Base-by-base conservation (phyloP, 2,329 filamentous ascomycete species). In the Fusarium sp. region DNA sequence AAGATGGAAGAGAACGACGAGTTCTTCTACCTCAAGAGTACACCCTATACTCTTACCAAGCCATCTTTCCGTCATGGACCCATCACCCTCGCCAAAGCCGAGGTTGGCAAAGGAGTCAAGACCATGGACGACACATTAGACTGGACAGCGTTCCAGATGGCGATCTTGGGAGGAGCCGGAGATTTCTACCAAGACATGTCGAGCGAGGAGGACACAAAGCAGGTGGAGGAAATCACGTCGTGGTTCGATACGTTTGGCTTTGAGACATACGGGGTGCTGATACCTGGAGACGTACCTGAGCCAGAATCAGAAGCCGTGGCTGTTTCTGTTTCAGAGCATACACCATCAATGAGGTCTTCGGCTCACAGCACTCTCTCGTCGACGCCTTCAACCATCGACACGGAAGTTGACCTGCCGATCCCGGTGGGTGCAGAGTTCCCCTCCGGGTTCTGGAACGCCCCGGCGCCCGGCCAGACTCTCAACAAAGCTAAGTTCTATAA, bases 81-180 rank as follows among this genome's bases (percentile, higher is more conserved):
- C 7, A 89, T 91, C 70, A 84, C 87, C 7, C 79, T 91, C 55
- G 77, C 84, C 58, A 87, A 86, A 74, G 79, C 83, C 6, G 85
- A 88, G 56, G 76, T 85, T 13, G 73, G 79, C 28, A 81, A 76
- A 15, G 80, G 82, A 30, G 73, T 80, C 63, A 83, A 82, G 66
- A 81, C 79, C 26, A 82, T 83, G 36, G 88, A 89, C 57, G 87
- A 80, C 24, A 85, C 83, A 14, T 79, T 91, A 8, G 89, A 92
- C 82, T 91, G 89, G 89, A 89, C 87, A 11, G 89, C 89, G 8
- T 91, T 91, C 77, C 89, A 92, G 79, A 90, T 91, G 85, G 89
- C 90, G 22, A 90, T 91, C 56, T 81, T 88, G 0, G 89, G 89
- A 47, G 88, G 87, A 10, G 87, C 87, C 5, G 87, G 87, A 36